phyloP scores from a whole-genome alignment of 1,284 basidiomycete species.

The Leccinum ponderosum region DNA sequence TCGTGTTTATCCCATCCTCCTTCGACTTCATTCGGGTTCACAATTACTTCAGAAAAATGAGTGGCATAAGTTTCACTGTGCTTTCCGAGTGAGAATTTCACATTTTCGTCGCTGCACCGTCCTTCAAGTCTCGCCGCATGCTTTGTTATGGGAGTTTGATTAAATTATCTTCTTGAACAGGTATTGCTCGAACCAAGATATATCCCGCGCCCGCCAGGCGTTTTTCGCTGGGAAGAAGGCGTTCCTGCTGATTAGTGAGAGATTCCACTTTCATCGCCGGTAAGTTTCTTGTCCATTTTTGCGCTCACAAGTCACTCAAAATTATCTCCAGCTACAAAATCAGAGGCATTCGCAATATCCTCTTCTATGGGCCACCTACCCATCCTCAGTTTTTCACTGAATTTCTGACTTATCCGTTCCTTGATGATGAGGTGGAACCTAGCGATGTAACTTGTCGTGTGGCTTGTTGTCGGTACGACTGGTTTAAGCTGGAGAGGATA shows the following conservation, averaged over 20 bases:
- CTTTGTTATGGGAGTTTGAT: background rate
- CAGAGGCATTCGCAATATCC: slow-evolving; percentile 86
- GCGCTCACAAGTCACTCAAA: slow-evolving; percentile 1
- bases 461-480: slow-evolving; percentile 87
- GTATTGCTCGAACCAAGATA: slow-evolving; percentile 92
- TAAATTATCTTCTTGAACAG: slow-evolving; percentile 40
- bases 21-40: slow-evolving; percentile 96
- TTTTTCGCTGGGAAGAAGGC: slow-evolving; percentile 91
- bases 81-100: slow-evolving; percentile 77
- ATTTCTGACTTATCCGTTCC: slow-evolving; percentile 83
- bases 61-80: slow-evolving; percentile 73
- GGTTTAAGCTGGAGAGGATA: slow-evolving; percentile 84
- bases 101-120: background rate
- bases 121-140: background rate
- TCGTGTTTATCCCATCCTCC: slow-evolving; percentile 91
- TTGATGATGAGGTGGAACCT: slow-evolving; percentile 77
- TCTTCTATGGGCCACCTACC: slow-evolving; percentile 92
- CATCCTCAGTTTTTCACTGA: slow-evolving; percentile 93
- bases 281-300: slow-evolving; percentile 31
- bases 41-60: slow-evolving; percentile 78
- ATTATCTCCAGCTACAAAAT: slow-evolving; percentile 72
- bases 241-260: slow-evolving; percentile 90
- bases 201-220: slow-evolving; percentile 87
- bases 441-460: slow-evolving; percentile 78
- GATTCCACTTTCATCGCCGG: slow-evolving; percentile 97